Base-by-base conservation (phyloP, 2,329 filamentous ascomycete genomes). In the Pestalotiopsis sp. region DNA sequence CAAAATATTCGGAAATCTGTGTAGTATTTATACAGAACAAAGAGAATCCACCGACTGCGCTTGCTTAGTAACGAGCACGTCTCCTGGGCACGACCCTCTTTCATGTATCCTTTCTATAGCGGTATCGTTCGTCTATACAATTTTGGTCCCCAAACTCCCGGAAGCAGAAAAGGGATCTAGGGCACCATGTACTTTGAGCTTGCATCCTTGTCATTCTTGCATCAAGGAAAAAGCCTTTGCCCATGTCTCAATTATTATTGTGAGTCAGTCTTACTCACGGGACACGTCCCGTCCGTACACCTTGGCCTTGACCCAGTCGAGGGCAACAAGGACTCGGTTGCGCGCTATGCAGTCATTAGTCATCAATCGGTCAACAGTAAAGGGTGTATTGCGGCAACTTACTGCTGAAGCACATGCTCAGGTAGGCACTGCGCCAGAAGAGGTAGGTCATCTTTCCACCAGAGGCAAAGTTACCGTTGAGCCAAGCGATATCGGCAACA, bases 391-490 rank as follows among this genome's bases (percentile, higher is more conserved):
- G 38, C 22, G 44, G 64, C 62, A 73, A 92, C 93, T 90, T 88
- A 96, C 94, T 94, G 90, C 94, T 98, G 82, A 99, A 99, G 89
- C 95, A 98, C 96, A 99, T 99, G 87, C 94, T 98, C 80, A 99
- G 85, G 82, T 99, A 99, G 66, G 95, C 96, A 78, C 93, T 97
- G 80, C 94, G 89, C 96, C 96, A 99, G 89, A 99, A 99, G 73
- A 98, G 88, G 84, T 97, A 99, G 67, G 96, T 99, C 82, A 98
- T 85, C 76, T 92, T 93, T 78, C 96, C 96, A 78, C 95, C 96
- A 59, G 91, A 93, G 70, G 96, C 95, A 75, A 99, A 88, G 85
- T 98, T 99, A 73, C 96, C 96, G 76, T 96, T 97, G 84, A 97
- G 90, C 95, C 96, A 99, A 79, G 90, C 93, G 76, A 99, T 94